A percentile compares a stretch with the other conserved stretches of the same genome.
These are phyloP conservation scores for Babesia sp. DNA, from an alignment of 169 alveolate species.

Conservation along the genomic window DNA sequence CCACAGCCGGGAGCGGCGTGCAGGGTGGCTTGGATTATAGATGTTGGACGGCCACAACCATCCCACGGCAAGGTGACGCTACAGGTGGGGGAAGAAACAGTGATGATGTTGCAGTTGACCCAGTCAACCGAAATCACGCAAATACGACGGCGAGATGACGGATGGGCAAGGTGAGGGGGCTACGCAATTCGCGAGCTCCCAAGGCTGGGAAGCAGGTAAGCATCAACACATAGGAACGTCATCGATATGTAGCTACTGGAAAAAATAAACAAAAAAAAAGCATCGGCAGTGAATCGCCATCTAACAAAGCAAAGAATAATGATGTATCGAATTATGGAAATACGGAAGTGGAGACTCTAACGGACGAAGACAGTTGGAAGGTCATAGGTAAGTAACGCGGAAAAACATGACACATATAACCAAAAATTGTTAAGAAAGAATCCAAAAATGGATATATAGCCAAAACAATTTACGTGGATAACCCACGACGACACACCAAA, in stretches of 20 bases:
- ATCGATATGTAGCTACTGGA: background rate
- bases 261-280: background rate
- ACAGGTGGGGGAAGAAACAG: constrained; percentile 27
- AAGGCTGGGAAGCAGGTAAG: constrained; percentile 18
- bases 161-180: constrained; percentile 7
- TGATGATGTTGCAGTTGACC: background rate
- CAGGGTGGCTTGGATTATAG: background rate
- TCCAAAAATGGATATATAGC: no score
- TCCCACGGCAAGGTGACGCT: background rate
- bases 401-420: no score
- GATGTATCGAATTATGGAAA: constrained; percentile 32
- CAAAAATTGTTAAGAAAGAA: no score
- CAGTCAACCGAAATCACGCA: background rate
- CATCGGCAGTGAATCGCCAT: background rate
- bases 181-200: constrained; percentile 33
- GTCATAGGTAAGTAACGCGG: constrained; percentile 54
- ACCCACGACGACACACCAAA: no score
- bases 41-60: background rate
- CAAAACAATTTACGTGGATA: no score
- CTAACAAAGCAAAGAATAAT: background rate
- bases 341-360: constrained; percentile 35
- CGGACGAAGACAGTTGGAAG: constrained; percentile 70
- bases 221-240: background rate
- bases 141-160: constrained; percentile 6
- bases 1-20: background rate